These are phyloP conservation scores for Erythrobasidium hasegawianum DNA, from an alignment of 1,284 basidiomycete genomes.

Conservation along the genomic window DNA sequence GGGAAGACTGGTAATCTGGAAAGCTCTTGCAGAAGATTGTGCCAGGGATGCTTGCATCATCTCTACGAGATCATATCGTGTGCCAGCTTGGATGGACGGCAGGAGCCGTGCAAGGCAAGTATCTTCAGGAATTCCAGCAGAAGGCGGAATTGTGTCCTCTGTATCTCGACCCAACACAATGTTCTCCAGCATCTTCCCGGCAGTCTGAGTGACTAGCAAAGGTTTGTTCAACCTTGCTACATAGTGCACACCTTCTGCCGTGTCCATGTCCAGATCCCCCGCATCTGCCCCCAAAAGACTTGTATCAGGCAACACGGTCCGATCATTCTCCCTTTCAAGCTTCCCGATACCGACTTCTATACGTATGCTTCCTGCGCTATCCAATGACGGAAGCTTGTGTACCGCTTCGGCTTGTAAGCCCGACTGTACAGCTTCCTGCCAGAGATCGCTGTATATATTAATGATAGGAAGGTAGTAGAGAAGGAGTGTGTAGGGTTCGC, in stretches of 20 bases:
- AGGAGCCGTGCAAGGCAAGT: not conserved
- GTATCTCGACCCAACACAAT: conserved; percentile 2
- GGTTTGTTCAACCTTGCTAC: conserved; percentile 8
- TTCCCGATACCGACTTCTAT: not conserved
- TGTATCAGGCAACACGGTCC: not conserved
- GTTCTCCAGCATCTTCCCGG: conserved; percentile 11
- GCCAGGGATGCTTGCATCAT: not conserved
- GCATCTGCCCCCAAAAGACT: conserved; percentile 4
- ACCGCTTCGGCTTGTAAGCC: conserved; percentile 25
- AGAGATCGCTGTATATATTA: conserved; percentile 7
- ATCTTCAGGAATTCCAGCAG: not conserved
- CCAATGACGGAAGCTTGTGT: not conserved
- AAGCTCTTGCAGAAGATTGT: not conserved
- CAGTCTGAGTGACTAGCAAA: not conserved
- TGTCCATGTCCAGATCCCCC: not conserved
- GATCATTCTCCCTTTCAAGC: not conserved
- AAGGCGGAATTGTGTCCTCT: too few species aligned
- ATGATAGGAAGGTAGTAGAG: conserved; percentile 11
- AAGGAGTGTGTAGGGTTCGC: conserved; percentile 6
- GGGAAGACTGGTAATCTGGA: conserved; percentile 4
- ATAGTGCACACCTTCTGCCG: conserved; percentile 12
- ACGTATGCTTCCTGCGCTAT: not conserved
- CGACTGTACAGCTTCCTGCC: conserved; percentile 7
- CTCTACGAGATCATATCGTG: not conserved
- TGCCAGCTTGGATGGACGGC: not conserved